A percentile compares a stretch with the other conserved stretches of the same genome.
phyloP scores from a whole-genome alignment of 257 asterid species.

The Perilla frutescens region DNA sequence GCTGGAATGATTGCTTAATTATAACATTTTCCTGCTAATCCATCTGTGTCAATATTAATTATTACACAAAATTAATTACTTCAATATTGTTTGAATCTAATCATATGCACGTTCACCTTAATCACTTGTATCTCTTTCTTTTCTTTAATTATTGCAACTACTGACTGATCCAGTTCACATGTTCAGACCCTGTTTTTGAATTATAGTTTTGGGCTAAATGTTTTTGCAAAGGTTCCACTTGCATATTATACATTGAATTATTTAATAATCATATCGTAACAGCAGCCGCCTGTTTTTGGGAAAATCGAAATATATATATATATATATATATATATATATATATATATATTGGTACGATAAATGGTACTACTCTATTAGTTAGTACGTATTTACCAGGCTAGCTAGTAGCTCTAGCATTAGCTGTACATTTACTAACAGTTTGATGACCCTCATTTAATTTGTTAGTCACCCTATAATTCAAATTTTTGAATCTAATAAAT shows the following conservation, averaged over 20 bases:
- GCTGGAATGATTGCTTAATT: conserved; percentile 44
- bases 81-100: conserved; percentile 35
- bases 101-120: conserved; percentile 39
- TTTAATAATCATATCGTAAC: conserved; percentile 6
- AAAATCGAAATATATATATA: background rate
- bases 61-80: conserved; percentile 22
- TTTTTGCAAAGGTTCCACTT: conserved; percentile 21
- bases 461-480: conserved; percentile 1
- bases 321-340: background rate
- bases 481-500: background rate
- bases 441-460: conserved; percentile 16
- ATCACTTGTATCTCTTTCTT: background rate
- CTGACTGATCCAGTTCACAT: conserved; percentile 43
- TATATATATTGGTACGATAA: background rate
- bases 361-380: background rate
- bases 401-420: conserved; percentile 1
- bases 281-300: background rate
- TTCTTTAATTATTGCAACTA: conserved; percentile 4
- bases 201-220: conserved; percentile 5
- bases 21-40: conserved; percentile 27
- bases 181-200: conserved; percentile 39
- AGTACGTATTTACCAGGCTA: background rate
- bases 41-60: conserved; percentile 21
- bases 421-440: conserved; percentile 11
- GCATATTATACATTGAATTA: conserved; percentile 10